These are phyloP conservation scores for Fusarium verrucosum DNA, from an alignment of 2,329 filamentous ascomycete species.

Conservation along the genomic window DNA sequence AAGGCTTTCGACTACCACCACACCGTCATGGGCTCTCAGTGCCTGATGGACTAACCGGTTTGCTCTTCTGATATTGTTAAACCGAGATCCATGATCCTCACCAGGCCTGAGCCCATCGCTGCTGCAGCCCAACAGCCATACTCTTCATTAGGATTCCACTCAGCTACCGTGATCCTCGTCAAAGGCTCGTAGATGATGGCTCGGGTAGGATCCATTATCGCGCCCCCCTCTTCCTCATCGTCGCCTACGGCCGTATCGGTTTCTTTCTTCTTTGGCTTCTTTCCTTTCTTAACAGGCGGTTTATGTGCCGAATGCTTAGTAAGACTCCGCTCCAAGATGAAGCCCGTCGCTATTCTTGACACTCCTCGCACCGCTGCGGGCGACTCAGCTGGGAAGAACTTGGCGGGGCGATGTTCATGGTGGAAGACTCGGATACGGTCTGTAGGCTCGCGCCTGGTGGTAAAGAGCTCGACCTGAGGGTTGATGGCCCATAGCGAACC, in stretches of 20 bases:
- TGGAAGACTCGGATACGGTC: slow-evolving; percentile 58
- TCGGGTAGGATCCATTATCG: slow-evolving; percentile 52
- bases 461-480: slow-evolving; percentile 51
- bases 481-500: slow-evolving; percentile 62
- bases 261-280: slow-evolving; percentile 51
- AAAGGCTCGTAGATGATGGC: slow-evolving; percentile 68
- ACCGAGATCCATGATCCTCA: slow-evolving; percentile 73
- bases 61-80: slow-evolving; percentile 50
- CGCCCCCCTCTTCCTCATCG: slow-evolving; percentile 48
- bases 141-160: slow-evolving; percentile 74
- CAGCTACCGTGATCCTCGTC: slow-evolving; percentile 68
- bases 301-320: slow-evolving; percentile 56
- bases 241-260: slow-evolving; percentile 45
- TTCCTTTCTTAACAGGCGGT: slow-evolving; percentile 50
- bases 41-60: slow-evolving; percentile 45
- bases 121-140: slow-evolving; percentile 74
- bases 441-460: slow-evolving; percentile 46
- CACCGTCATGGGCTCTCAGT: slow-evolving; percentile 63
- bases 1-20: slow-evolving; percentile 90
- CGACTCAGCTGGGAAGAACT: slow-evolving; percentile 44
- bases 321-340: slow-evolving; percentile 59
- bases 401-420: slow-evolving; percentile 60
- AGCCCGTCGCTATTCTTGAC: slow-evolving; percentile 62
- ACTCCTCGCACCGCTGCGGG: slow-evolving; percentile 54
- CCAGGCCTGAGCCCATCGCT: slow-evolving; percentile 72